These are phyloP conservation scores for Arachnopeziza araneosa DNA, from an alignment of 2,329 filamentous ascomycete genomes.

Conservation along the genomic window DNA sequence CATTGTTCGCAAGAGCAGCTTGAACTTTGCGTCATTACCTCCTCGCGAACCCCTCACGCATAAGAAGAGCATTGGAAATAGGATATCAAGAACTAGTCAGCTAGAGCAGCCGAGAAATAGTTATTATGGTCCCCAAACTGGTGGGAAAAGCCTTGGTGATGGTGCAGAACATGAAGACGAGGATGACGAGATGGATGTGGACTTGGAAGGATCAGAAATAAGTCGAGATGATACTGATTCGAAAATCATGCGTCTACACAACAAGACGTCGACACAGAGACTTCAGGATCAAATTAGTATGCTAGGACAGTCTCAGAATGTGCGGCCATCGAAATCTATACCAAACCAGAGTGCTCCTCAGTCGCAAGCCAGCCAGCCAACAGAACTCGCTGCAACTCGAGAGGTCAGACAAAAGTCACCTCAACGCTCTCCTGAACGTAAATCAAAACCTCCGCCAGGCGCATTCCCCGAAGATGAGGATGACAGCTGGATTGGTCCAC, in stretches of 20 bases:
- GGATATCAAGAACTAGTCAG: constrained; percentile 72
- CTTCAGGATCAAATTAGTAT: constrained; percentile 88
- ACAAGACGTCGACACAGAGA: constrained; percentile 88
- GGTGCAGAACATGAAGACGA: constrained; percentile 39
- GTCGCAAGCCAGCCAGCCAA: constrained; percentile 18
- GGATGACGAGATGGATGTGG: constrained; percentile 51
- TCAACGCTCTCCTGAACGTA: constrained; percentile 12
- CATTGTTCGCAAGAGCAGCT: constrained; percentile 81
- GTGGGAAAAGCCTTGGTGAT: constrained; percentile 64
- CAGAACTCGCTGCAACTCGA: constrained; percentile 10
- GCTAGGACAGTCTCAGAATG: constrained; percentile 49
- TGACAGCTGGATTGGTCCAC: constrained; percentile 59
- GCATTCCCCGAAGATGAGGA: constrained; percentile 54
- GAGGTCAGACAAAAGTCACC: constrained; percentile 12
- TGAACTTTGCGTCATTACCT: constrained; percentile 89
- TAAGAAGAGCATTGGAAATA: constrained; percentile 75
- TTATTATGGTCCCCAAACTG: constrained; percentile 67
- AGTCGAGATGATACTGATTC: constrained; percentile 39
- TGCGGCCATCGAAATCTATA: constrained; percentile 31
- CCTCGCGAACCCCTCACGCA: constrained; percentile 79
- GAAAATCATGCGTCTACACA: constrained; percentile 53
- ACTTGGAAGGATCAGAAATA: constrained; percentile 17
- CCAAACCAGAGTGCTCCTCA: constrained; percentile 16
- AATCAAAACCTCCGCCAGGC: constrained; percentile 40
- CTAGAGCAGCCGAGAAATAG: constrained; percentile 67